Percentiles rank a stretch among this genome's conserved stretches.
Evolutionary conservation across 2,329 filamentous ascomycete species (phyloP).

Genomic region (Colletotrichum chlorophyti): DNA sequence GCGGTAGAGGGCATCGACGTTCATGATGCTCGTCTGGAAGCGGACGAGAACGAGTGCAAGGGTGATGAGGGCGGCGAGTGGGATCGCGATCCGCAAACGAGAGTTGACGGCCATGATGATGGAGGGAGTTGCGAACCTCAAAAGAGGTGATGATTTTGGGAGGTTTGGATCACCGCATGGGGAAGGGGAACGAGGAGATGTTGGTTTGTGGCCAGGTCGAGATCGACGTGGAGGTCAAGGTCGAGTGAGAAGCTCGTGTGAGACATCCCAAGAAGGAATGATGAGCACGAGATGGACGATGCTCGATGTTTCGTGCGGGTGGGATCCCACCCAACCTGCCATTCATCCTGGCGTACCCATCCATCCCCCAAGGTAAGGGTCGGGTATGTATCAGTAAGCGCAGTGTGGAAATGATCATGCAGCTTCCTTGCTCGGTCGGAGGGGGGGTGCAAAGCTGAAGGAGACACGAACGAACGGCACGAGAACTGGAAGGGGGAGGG

Average conservation of each 20-base stretch:
- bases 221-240: background rate
- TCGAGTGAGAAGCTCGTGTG: too few relatives aligned
- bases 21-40: conserved; percentile 15
- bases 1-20: conserved; percentile 7
- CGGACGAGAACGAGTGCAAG: conserved; percentile 19
- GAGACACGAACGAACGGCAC: too few relatives aligned
- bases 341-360: background rate
- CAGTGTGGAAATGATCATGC: conserved; percentile 1
- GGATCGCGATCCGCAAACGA: conserved; percentile 12
- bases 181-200: background rate
- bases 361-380: background rate
- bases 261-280: background rate
- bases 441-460: background rate
- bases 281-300: background rate
- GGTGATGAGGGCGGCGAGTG: conserved; percentile 17
- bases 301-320: background rate
- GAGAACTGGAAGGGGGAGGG: too few relatives aligned
- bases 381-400: too few relatives aligned
- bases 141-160: background rate
- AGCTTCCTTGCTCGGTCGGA: conserved; percentile 6
- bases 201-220: background rate
- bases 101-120: background rate
- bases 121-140: too few relatives aligned
- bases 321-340: too few relatives aligned
- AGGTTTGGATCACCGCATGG: background rate